Evolutionary conservation across 305 asterid genomes (phyloP), one percentile per base, ranked within the genome.

Genomic region (Fraxinus ornus): DNA sequence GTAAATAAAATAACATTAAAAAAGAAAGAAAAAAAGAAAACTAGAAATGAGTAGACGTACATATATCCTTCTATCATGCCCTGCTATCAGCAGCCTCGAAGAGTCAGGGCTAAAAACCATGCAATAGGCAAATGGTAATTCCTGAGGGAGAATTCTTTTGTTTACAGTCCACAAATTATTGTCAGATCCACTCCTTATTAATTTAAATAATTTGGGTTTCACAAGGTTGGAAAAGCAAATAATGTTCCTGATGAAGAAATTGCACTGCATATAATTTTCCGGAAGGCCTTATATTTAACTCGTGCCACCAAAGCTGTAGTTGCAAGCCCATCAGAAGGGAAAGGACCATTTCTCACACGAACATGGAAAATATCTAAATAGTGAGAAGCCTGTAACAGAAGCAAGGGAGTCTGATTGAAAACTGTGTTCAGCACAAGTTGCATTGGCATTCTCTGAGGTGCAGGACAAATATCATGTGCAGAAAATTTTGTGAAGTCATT

Each of bases 391-490:
- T 96, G 99, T 82, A 91, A 66, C 88, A 96, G 89, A 87, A 94
- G 97, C 88, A 96, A 84, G 15, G 97, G 90, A 78, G 86, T 88
- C 86, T 86, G 90, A 83, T 88, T 82, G 83, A 90, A 86, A 80
- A 80, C 86, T 5, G 95, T 86, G 78, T 86, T 88, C 12, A 74
- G 81, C 83, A 86, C 98, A 82, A 96, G 97, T 82, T 96, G 97
- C 86, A 91, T 90, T 22, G 93, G 93, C 85, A 91, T 86, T 88
- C 98, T 88, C 87, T 93, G 97, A 1, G 98, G 98, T 79, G 97
- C 97, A 78, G 98, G 98, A 76, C 95, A 96, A 78, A 94, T 96
- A 87, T 96, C 99, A 89, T 94, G 98, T 15, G 98, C 98, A 37
- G 95, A 89, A 82, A 92, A 96, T 90, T 91, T 94, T 64, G 97